Base-by-base conservation (phyloP, 2,329 filamentous ascomycete species). In the Paecilomyces sp. region DNA sequence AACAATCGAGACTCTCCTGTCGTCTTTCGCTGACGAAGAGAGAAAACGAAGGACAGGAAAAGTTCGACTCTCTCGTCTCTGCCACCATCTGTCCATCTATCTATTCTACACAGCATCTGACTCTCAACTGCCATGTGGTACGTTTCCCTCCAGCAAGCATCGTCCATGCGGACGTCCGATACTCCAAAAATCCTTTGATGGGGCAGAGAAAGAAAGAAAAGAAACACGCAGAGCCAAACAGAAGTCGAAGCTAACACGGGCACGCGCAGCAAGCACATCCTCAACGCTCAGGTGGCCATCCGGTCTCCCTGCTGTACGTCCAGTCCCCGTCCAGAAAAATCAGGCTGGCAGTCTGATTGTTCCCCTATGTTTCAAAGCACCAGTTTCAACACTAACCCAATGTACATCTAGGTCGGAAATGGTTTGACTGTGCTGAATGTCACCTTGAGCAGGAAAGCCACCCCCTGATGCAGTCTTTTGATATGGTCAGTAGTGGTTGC, bases 361-460 rank as follows among this genome's bases (percentile, higher is more conserved):
- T 54, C 24, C 56, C 30, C 24, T 51, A 54, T 57, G 56, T 31
- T 28, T 18, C 59, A 58, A 18, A 30, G 54, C 11, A 33, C 25
- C 7, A 51, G 57, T 28, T 59, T 41, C 18, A 56, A 33, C 50
- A 30, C 53, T 36, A 57, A 58, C 41, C 41, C 13, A 47, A 47
- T 50, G 41, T 55, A 47, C 30, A 52, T 36, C 68, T 47, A 93
- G 91, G 91, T 81, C 85, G 86, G 62, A 97, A 96, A 82, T 99
- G 95, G 95, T 99, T 97, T 79, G 94, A 99, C 81, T 99, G 94
- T 78, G 90, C 91, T 65, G 89, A 97, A 74, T 99, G 94, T 79
- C 94, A 99, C 79, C 79, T 80, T 58, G 94, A 99, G 74, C 81
- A 85, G 62, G 89, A 95, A 76, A 77, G 81, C 62, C 94, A 97